Evolutionary conservation across 345 rosid genomes (phyloP), one percentile per base, ranked within the genome.

Genomic region (Streptanthus diversifolius): DNA sequence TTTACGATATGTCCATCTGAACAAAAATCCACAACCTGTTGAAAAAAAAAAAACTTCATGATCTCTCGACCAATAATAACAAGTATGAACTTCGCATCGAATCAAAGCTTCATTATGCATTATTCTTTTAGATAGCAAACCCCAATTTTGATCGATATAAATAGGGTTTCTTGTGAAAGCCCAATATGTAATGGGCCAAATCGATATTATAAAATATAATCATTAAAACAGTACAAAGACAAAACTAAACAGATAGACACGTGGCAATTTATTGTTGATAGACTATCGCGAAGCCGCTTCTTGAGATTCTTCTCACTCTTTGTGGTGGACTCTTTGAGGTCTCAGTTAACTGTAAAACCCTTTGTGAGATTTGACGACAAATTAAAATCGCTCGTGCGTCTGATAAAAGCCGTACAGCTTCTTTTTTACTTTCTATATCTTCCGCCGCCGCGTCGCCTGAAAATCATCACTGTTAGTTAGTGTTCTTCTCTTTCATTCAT

Each of bases 271-370:
- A 14, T 57, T 27, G 60, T 47, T 66, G 78, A 37, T 27, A 18
- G 53, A 57, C 36, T 52, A 47, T 66, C 66, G 72, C 47, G 67
- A 59, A 74, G 77, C 67, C 77, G 72, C 72, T 66, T 57, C 72
- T 25, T 15, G 0, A 63, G 63, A 53, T 44, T 45, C 47, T 57
- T 41, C 43, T 3, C 44, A 14, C 33, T 40, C 11, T 3, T 14
- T 15, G 60, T 51, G 43, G 69, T 72, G 52, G 54, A 52, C 63
- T 62, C 55, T 7, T 7, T 22, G 40, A 71, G 68, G 60, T 63
- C 61, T 63, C 63, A 29, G 21, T 39, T 60, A 27, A 63, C 69
- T 63, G 70, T 63, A 19, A 33, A 65, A 48, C 24, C 27, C 33
- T 29, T 63, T n/a, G n/a, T n/a, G n/a, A n/a, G n/a, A n/a, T 43